A percentile compares a stretch with the other conserved stretches of the same genome.
phyloP scores from a whole-genome alignment of 2,329 filamentous ascomycete species.

The Keithomyces neogunnii region DNA sequence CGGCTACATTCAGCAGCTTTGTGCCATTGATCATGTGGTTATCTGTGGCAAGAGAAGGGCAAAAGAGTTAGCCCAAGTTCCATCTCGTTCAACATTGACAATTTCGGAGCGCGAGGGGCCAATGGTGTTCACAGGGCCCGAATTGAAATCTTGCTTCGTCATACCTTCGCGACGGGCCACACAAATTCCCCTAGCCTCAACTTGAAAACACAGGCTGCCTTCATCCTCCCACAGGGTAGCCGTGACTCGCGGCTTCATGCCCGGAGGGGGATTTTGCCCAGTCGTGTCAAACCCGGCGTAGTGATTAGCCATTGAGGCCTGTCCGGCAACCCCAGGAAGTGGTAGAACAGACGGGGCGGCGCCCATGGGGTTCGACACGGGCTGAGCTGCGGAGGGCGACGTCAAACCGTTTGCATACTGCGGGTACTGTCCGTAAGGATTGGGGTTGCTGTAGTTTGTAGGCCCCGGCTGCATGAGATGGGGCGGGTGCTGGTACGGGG shows the following conservation, averaged over 20 bases:
- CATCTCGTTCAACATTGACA: background rate
- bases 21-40: conserved; percentile 99
- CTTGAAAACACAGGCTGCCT: conserved; percentile 94
- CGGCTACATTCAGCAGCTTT: conserved; percentile 91
- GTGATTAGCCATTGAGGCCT: conserved; percentile 41
- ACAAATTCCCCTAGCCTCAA: conserved; percentile 92
- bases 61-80: background rate
- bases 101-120: no score
- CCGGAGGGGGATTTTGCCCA: conserved; percentile 85
- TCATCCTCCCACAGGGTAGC: conserved; percentile 98
- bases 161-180: conserved; percentile 87
- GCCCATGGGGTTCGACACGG: conserved; percentile 63
- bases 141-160: conserved; percentile 13
- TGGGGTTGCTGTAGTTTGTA: conserved; percentile 55
- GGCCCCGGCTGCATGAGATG: conserved; percentile 66
- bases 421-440: conserved; percentile 56
- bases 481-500: conserved; percentile 73
- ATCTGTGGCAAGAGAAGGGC: conserved; percentile 42
- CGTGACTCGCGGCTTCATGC: conserved; percentile 93
- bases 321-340: conserved; percentile 50
- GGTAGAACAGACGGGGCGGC: conserved; percentile 54
- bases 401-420: conserved; percentile 69
- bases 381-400: conserved; percentile 64
- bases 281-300: conserved; percentile 68
- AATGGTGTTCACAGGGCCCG: background rate